phyloP scores from a whole-genome alignment of 352 stramenopile genomes.

The Peronospora belbahrii region DNA sequence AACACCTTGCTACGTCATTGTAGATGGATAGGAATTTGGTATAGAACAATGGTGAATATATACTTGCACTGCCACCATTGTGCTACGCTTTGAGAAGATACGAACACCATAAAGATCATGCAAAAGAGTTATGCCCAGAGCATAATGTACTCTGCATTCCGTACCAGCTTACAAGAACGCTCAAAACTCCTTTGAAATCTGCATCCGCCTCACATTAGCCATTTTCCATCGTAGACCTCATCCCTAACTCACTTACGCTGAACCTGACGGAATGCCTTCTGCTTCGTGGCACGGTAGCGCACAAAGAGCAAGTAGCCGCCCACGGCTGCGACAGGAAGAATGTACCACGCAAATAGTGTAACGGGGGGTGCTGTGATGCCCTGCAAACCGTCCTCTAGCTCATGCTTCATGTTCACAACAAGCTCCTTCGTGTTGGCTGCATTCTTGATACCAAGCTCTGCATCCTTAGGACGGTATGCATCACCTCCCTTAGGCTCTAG shows the following conservation, averaged over 20 bases:
- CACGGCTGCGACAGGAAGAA: slow-evolving; percentile 56
- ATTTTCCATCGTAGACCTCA: too few relatives aligned
- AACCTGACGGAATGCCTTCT: slow-evolving; percentile 31
- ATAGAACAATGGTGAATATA: slow-evolving; percentile 12
- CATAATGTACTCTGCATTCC: too few relatives aligned
- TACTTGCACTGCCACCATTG: slow-evolving; percentile 1
- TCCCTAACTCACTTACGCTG: slow-evolving; percentile 22
- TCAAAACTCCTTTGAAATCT: too few relatives aligned
- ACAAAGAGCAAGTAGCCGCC: slow-evolving; percentile 62
- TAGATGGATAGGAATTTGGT: slow-evolving; percentile 14
- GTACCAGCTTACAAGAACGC: too few relatives aligned
- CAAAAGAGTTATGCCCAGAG: neutral
- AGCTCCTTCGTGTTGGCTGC: slow-evolving; percentile 48
- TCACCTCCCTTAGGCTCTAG: slow-evolving; percentile 27
- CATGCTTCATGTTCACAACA: slow-evolving; percentile 26
- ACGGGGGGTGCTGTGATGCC: slow-evolving; percentile 43
- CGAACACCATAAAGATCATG: neutral
- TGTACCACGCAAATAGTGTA: slow-evolving; percentile 75
- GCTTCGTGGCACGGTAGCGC: slow-evolving; percentile 32
- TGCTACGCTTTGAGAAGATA: neutral
- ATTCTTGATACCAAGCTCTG: slow-evolving; percentile 56
- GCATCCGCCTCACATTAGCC: too few relatives aligned
- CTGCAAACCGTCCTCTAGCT: slow-evolving; percentile 40
- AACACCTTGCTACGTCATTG: slow-evolving; percentile 21
- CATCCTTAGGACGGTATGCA: slow-evolving; percentile 57